phyloP scores from a whole-genome alignment of 208 protist genomes.

The Leishmania lainsoni region DNA sequence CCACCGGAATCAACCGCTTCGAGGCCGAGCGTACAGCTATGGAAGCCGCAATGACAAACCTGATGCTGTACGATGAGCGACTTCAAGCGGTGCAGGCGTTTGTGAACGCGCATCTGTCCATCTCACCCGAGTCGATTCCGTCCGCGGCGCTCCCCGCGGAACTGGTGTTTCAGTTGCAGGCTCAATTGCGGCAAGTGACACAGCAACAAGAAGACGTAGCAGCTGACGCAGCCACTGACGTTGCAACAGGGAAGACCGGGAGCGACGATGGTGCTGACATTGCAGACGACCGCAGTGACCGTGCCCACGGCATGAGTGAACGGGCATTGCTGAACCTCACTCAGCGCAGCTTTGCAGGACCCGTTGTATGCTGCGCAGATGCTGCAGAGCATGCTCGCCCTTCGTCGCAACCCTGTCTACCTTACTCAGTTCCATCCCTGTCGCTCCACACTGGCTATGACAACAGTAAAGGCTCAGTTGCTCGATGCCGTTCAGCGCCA shows the following conservation, averaged over 20 bases:
- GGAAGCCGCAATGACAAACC: constrained; percentile 46
- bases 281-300: background rate
- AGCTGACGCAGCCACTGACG: constrained; percentile 6
- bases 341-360: constrained; percentile 26
- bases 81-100: constrained; percentile 60
- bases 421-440: constrained; percentile 53
- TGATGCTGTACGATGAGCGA: constrained; percentile 71
- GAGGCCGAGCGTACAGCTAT: constrained; percentile 70
- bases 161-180: constrained; percentile 27
- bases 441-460: constrained; percentile 72
- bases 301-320: constrained; percentile 13
- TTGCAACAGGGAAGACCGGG: background rate
- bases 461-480: constrained; percentile 40
- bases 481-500: constrained; percentile 61
- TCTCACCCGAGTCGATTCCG: constrained; percentile 47
- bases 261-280: background rate
- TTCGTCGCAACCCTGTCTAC: constrained; percentile 58
- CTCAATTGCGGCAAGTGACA: constrained; percentile 14
- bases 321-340: constrained; percentile 17
- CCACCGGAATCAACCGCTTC: constrained; percentile 69
- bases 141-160: constrained; percentile 34
- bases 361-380: constrained; percentile 39
- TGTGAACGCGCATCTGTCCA: constrained; percentile 46
- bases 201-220: constrained; percentile 16
- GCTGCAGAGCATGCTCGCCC: constrained; percentile 31